Percentiles rank a stretch among this genome's conserved stretches.
These are phyloP conservation scores for Quercus gilva DNA, from an alignment of 306 rosid genomes.

Conservation along the genomic window DNA sequence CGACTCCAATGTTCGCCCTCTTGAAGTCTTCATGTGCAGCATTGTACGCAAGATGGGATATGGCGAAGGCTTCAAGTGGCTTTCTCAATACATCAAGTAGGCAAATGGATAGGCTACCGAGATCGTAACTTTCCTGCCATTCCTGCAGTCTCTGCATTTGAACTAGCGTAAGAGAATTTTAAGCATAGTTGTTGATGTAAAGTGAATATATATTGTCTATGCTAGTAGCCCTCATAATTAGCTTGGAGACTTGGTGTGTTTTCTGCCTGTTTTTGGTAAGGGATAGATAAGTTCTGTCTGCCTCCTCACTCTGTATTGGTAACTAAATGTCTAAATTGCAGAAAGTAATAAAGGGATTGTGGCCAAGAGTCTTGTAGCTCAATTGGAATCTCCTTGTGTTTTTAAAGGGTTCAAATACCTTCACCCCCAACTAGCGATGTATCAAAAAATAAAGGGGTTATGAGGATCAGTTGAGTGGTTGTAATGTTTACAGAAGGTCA, in stretches of 20 bases:
- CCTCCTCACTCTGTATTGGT: slow-evolving; percentile 16
- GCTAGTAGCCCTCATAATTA: slow-evolving; percentile 29
- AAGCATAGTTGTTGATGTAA: slow-evolving; percentile 34
- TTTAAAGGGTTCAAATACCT: no score
- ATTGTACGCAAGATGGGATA: slow-evolving; percentile 90
- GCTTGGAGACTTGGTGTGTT: slow-evolving; percentile 14
- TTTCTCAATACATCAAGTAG: slow-evolving; percentile 83
- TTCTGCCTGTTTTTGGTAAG: not conserved
- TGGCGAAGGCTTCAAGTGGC: slow-evolving; percentile 85
- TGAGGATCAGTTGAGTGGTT: slow-evolving; percentile 10
- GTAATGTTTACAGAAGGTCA: slow-evolving; percentile 14
- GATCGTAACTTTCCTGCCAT: slow-evolving; percentile 18
- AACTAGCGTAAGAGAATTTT: not conserved
- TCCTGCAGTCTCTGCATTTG: not conserved
- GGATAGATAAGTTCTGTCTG: slow-evolving; percentile 21
- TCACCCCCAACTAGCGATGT: no score
- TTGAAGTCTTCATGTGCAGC: slow-evolving; percentile 92
- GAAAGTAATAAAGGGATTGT: slow-evolving; percentile 8
- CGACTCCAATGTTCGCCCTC: slow-evolving; percentile 64
- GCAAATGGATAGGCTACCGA: slow-evolving; percentile 10
- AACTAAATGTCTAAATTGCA: slow-evolving; percentile 9
- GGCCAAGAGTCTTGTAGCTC: no score
- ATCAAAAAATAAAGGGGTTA: slow-evolving; percentile 7
- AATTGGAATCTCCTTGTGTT: no score
- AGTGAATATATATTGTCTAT: slow-evolving; percentile 31